A percentile compares a stretch with the other conserved stretches of the same genome.
These are phyloP conservation scores for Ulota crispa DNA, from an alignment of 225 moss, liverwort and hornwort genomes.

Conservation along the genomic window DNA sequence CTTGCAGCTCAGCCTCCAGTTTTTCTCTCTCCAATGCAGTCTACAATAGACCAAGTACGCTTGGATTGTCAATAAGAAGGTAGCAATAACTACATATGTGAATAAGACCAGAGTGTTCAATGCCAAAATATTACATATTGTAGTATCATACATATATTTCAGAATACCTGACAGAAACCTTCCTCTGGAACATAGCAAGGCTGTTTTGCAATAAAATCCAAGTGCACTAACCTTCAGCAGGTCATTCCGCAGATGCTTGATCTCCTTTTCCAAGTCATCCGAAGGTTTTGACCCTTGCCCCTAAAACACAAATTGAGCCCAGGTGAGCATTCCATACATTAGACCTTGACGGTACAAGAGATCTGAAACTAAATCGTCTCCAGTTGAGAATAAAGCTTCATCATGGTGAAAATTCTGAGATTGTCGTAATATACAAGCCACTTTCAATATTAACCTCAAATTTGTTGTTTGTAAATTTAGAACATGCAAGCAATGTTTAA, in stretches of 20 bases:
- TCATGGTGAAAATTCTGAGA: not conserved
- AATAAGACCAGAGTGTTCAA: not conserved
- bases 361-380: not conserved
- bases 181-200: not conserved
- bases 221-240: conserved; percentile 68
- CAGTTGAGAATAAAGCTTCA: not conserved
- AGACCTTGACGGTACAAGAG: not conserved
- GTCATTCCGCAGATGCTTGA: conserved; percentile 77
- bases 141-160: not conserved
- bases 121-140: not conserved
- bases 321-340: conserved; percentile 10
- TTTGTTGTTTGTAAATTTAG: not conserved
- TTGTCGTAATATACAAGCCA: not conserved
- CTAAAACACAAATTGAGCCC: conserved; percentile 22
- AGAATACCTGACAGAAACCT: not conserved
- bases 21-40: conserved; percentile 68
- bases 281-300: conserved; percentile 78
- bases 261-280: conserved; percentile 84
- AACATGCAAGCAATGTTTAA: not conserved
- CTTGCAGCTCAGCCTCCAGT: conserved; percentile 71
- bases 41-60: conserved; percentile 20
- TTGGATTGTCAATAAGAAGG: conserved; percentile 9
- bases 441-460: not conserved
- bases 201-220: not conserved
- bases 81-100: conserved; percentile 1